phyloP scores from a whole-genome alignment of 2,329 filamentous ascomycete species.

The Moelleriella libera region DNA sequence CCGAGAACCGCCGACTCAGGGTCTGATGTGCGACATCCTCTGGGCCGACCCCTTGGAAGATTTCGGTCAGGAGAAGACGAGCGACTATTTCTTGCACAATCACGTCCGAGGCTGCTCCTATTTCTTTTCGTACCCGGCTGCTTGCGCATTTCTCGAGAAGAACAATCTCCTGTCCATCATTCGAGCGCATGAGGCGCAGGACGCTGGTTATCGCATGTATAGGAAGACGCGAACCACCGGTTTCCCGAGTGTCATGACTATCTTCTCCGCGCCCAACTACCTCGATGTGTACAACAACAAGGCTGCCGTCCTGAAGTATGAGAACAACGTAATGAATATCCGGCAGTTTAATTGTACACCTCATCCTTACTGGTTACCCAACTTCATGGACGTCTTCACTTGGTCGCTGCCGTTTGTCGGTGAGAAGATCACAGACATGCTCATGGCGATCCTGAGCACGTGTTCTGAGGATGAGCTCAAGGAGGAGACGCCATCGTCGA shows the following conservation, averaged over 20 bases:
- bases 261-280: constrained; percentile 98
- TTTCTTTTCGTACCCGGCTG: constrained; percentile 97
- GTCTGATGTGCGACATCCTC: constrained; percentile 97
- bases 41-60: constrained; percentile 98
- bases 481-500: constrained; percentile 61
- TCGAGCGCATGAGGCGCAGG: constrained; percentile 93
- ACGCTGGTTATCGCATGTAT: constrained; percentile 98
- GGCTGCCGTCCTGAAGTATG: constrained; percentile 95
- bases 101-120: constrained; percentile 97
- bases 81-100: constrained; percentile 95
- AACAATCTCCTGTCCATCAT: constrained; percentile 97
- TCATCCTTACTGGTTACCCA: constrained; percentile 97
- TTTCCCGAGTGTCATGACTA: constrained; percentile 99
- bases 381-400: constrained; percentile 99
- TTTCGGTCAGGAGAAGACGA: constrained; percentile 96
- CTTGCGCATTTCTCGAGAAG: constrained; percentile 95
- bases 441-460: constrained; percentile 94
- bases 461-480: constrained; percentile 98
- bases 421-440: constrained; percentile 98
- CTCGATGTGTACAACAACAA: constrained; percentile 99
- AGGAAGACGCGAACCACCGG: constrained; percentile 95
- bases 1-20: constrained; percentile 91
- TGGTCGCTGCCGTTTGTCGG: constrained; percentile 98
- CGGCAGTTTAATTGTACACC: constrained; percentile 99
- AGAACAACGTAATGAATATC: constrained; percentile 99